Evolutionary conservation across 306 rosid genomes (phyloP).

Genomic region (Prunus kanzakura): DNA sequence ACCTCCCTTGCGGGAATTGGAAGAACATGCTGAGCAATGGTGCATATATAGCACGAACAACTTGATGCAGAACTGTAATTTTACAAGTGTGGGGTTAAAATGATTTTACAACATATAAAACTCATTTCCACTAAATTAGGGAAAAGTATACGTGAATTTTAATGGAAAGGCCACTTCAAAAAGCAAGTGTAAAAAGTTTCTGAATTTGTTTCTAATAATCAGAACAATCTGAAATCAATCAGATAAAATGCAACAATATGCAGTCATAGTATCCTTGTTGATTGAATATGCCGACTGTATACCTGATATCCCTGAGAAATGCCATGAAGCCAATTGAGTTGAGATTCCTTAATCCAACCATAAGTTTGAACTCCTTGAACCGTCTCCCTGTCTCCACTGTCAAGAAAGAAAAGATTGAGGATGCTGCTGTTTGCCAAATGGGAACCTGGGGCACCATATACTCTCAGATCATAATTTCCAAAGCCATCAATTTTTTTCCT

Average conservation of each 20-base stretch:
- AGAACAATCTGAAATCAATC: not conserved
- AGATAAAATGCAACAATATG: not conserved
- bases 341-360: conserved; percentile 87
- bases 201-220: not conserved
- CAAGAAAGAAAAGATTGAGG: conserved; percentile 85
- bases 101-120: not conserved
- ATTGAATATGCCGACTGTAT: conserved; percentile 13
- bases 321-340: conserved; percentile 71
- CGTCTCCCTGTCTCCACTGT: conserved; percentile 71
- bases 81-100: not conserved
- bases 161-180: not conserved
- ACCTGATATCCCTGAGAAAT: conserved; percentile 65
- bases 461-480: conserved; percentile 71
- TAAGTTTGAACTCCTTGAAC: conserved; percentile 74
- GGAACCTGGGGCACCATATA: conserved; percentile 82
- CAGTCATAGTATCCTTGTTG: not conserved
- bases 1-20: conserved; percentile 38
- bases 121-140: not conserved
- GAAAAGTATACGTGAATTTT: not conserved
- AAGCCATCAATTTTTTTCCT: conserved; percentile 61
- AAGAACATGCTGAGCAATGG: conserved; percentile 12
- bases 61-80: not conserved
- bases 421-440: conserved; percentile 63
- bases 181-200: not conserved
- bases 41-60: not conserved